phyloP scores from a whole-genome alignment of 768 basidiomycete species.

The Termitomyces sp. region DNA sequence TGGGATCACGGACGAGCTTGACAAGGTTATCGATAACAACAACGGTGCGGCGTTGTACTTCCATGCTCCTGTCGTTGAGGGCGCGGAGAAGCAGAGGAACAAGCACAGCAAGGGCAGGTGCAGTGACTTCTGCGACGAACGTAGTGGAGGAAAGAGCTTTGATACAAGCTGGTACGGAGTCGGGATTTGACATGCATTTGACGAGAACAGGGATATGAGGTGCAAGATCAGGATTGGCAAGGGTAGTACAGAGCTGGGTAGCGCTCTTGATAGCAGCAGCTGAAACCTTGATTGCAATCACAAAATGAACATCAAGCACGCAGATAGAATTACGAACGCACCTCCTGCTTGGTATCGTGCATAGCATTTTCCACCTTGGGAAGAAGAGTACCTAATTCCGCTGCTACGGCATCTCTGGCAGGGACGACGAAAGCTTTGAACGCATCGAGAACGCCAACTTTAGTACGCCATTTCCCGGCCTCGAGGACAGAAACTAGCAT shows the following conservation, averaged over 20 bases:
- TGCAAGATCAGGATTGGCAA: constrained; percentile 89
- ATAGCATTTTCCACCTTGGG: constrained; percentile 86
- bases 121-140: constrained; percentile 95
- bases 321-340: constrained; percentile 24
- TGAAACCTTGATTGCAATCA: constrained; percentile 57
- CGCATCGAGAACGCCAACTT: constrained; percentile 89
- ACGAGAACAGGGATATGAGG: constrained; percentile 88
- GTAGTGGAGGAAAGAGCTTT: constrained; percentile 93
- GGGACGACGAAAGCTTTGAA: constrained; percentile 68
- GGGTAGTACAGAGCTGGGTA: constrained; percentile 80
- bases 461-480: constrained; percentile 88
- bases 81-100: constrained; percentile 89
- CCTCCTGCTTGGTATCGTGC: constrained; percentile 97
- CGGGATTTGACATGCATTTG: constrained; percentile 90
- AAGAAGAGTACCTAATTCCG: constrained; percentile 73
- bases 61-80: constrained; percentile 93
- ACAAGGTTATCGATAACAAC: constrained; percentile 95
- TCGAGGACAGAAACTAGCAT: constrained; percentile 71
- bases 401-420: constrained; percentile 74
- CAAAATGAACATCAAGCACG: constrained; percentile 1
- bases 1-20: constrained; percentile 91
- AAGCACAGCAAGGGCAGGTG: constrained; percentile 93
- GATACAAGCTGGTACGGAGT: constrained; percentile 86
- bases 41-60: constrained; percentile 90
- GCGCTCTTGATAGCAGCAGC: constrained; percentile 85